phyloP scores from a whole-genome alignment of 805 yeast genomes.

The Candida glaebosa region DNA sequence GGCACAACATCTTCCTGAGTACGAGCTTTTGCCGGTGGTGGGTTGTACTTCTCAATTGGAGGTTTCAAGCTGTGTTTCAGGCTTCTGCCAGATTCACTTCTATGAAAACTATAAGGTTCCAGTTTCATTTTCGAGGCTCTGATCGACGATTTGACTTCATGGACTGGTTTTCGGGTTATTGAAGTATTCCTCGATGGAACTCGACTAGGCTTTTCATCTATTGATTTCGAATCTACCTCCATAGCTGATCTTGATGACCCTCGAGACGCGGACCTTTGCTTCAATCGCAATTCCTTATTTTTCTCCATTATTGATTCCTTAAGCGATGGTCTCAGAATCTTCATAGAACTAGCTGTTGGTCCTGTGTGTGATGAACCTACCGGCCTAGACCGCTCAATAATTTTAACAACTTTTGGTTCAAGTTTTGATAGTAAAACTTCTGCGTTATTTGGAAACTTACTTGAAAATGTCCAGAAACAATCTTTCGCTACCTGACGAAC shows the following conservation, averaged over 20 bases:
- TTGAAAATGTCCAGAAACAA: slow-evolving; percentile 68
- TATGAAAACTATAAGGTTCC: background rate
- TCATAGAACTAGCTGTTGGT: slow-evolving; percentile 5
- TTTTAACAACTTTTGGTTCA: slow-evolving; percentile 49
- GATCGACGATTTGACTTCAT: background rate
- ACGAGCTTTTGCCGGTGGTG: background rate
- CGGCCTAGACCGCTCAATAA: slow-evolving; percentile 61
- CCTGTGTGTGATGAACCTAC: slow-evolving; percentile 1
- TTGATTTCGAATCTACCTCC: background rate
- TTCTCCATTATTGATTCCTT: slow-evolving; percentile 46
- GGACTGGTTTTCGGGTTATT: background rate
- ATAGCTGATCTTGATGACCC: slow-evolving; percentile 3
- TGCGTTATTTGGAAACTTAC: slow-evolving; percentile 51
- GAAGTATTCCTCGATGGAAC: background rate
- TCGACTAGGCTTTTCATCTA: background rate
- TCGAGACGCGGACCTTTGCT: slow-evolving; percentile 2
- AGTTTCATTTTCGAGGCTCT: background rate
- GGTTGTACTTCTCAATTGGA: background rate
- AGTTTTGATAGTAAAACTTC: slow-evolving; percentile 35
- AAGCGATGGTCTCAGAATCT: slow-evolving; percentile 42
- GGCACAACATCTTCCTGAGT: background rate
- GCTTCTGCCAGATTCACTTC: background rate
- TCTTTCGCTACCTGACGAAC: slow-evolving; percentile 75
- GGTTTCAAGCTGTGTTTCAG: background rate
- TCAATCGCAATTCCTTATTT: slow-evolving; percentile 31